Evolutionary conservation across 441 rosid genomes (phyloP), one percentile per base, ranked within the genome.

Genomic region (Omphalea diandra): DNA sequence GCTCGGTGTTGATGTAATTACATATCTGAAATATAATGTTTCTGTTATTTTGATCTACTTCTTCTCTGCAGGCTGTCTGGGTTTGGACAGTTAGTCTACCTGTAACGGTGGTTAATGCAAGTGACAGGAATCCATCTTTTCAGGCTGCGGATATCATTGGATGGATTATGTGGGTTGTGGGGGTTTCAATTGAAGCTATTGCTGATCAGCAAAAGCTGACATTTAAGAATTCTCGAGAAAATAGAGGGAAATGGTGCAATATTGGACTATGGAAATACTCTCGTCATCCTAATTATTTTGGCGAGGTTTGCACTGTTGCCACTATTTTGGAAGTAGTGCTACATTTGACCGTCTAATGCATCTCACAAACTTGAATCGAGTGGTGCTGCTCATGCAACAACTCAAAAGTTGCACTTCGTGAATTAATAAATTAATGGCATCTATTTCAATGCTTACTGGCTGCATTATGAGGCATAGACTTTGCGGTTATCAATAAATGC

Each of bases 251-350:
- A 40, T 94, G 97, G 97, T 94, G 97, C 74, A 81, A 87, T 63
- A 75, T 79, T 75, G 98, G 98, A 43, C 49, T 94, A 5, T 94
- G 98, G 98, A 88, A 80, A 47, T 88, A 84, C 75, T 78, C 97
- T 63, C 94, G 97, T 57, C 98, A 94, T 75, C 97, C 98, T 32
- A 94, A 94, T 86, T 94, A 94, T 81, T 87, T 94, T 27, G 98
- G 98, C 67, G 98, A 94, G 97, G 98, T 94, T 73, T 73, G 83
- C 73, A 41, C 55, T 47, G 44, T 70, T 54, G 53, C 26, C 26
- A 31, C 59, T 50, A 11, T n/a, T 49, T 65, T 67, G 43, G 40
- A 35, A 24, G 50, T 22, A 52, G 53, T 71, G 43, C 40, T n/a
- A 55, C 31, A 1, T 35, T 53, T 35, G 9, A 26, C n/a, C 26